Percentiles rank a stretch among this genome's conserved stretches.
Evolutionary conservation across 805 yeast genomes (phyloP).

Genomic region (Wickerhamiella galacta): DNA sequence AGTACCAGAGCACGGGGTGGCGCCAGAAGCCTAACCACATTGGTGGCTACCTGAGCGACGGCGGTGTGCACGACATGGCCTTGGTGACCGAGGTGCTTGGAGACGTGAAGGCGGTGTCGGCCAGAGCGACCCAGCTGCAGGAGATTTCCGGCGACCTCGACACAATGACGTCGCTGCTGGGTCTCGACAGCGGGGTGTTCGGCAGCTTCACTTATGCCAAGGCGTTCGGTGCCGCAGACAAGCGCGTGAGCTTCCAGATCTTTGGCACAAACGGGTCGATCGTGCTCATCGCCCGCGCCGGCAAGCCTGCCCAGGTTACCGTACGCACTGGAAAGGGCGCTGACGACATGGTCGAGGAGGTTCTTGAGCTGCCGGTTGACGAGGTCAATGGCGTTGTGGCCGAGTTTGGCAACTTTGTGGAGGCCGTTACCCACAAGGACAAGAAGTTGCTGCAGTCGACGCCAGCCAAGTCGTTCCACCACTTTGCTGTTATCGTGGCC

Average conservation of each 20-base stretch:
- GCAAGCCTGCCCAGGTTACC: conserved; percentile 10
- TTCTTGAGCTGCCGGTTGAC: conserved; percentile 17
- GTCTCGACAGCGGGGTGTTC: conserved; percentile 42
- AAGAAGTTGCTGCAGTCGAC: conserved; percentile 38
- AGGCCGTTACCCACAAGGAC: conserved; percentile 47
- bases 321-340: conserved; percentile 16
- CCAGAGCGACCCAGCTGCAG: conserved; percentile 61
- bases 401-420: conserved; percentile 38
- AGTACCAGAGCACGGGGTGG: conserved; percentile 57
- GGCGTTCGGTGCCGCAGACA: conserved; percentile 68
- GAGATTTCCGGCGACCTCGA: conserved; percentile 71
- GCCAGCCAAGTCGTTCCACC: conserved; percentile 81
- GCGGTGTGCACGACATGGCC: conserved; percentile 93
- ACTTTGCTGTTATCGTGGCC: conserved; percentile 79
- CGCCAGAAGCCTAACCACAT: conserved; percentile 79
- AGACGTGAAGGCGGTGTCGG: conserved; percentile 50
- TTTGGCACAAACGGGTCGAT: conserved; percentile 70
- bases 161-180: conserved; percentile 52
- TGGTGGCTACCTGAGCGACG: conserved; percentile 86
- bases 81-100: conserved; percentile 72
- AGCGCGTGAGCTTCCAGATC: conserved; percentile 47
- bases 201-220: conserved; percentile 84
- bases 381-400: conserved; percentile 38
- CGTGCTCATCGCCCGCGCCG: conserved; percentile 30
- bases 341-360: conserved; percentile 19